Percentiles rank a stretch among this genome's conserved stretches.
Evolutionary conservation across 192 early-diverging fungal species (phyloP).

Genomic region (Umbelopsis vinacea): DNA sequence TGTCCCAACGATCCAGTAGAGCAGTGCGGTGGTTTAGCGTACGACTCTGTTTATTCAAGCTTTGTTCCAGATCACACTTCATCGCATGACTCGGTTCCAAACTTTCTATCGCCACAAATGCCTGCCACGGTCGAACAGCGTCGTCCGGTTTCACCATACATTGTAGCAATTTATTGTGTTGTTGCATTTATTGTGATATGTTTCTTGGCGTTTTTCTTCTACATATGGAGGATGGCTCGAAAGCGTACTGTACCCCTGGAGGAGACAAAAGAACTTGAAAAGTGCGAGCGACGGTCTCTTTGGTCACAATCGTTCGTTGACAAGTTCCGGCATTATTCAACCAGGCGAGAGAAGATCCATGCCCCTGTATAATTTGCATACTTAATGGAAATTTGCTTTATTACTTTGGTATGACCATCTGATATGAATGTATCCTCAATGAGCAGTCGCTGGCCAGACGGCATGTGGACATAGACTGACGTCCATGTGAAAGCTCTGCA

Average conservation of each 20-base stretch:
- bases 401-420: too few species aligned
- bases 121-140: neutral
- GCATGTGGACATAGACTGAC: too few species aligned
- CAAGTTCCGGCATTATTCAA: neutral
- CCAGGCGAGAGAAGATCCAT: too few species aligned
- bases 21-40: neutral
- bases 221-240: neutral
- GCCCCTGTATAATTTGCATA: too few species aligned
- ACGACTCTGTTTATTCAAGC: neutral
- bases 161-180: neutral
- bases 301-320: neutral
- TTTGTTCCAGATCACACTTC: neutral
- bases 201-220: neutral
- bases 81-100: neutral
- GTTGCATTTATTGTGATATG: neutral
- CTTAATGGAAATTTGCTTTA: too few species aligned
- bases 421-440: too few species aligned
- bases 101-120: neutral
- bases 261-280: neutral
- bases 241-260: neutral
- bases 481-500: too few species aligned
- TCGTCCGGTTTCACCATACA: neutral
- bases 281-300: neutral
- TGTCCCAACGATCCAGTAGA: neutral
- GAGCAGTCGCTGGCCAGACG: too few species aligned